Evolutionary conservation across 2,329 filamentous ascomycete genomes (phyloP).

Genomic region (Parastagonospora nodorum): DNA sequence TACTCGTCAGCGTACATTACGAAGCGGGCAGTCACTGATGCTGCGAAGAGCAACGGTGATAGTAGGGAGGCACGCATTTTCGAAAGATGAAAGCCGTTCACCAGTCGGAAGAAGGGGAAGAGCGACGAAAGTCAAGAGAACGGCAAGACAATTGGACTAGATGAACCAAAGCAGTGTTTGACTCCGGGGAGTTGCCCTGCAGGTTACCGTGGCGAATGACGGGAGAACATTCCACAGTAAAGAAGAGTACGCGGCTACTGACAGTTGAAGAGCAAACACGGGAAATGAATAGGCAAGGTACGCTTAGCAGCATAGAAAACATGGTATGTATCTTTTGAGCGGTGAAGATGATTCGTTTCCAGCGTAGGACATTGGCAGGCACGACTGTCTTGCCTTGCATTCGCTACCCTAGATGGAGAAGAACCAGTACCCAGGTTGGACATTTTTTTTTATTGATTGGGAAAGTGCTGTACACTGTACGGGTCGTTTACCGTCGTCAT

Average conservation of each 20-base stretch:
- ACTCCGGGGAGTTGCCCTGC: neutral
- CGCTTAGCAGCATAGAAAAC: neutral
- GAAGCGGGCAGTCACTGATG: slow-evolving; percentile 30
- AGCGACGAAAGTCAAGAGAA: neutral
- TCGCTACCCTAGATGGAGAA: neutral
- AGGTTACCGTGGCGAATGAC: slow-evolving; percentile 7
- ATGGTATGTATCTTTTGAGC: neutral
- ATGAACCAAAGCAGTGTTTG: neutral
- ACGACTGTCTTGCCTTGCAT: slow-evolving; percentile 1
- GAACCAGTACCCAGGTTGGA: neutral
- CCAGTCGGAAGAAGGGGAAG: neutral
- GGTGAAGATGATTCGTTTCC: neutral
- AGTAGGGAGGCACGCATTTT: slow-evolving; percentile 29
- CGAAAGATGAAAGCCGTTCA: neutral
- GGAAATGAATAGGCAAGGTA: neutral
- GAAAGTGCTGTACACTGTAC: neutral
- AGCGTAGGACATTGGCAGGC: neutral
- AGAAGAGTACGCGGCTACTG: neutral
- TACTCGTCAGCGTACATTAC: slow-evolving; percentile 42
- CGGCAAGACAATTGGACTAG: too few species aligned
- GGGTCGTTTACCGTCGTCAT: neutral
- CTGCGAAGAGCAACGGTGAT: slow-evolving; percentile 15
- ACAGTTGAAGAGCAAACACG: neutral
- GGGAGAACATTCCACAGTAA: slow-evolving; percentile 6
- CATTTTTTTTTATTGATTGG: neutral